Evolutionary conservation across 495 filamentous ascomycete genomes (phyloP).

Genomic region (Lasiosphaeria hispida): DNA sequence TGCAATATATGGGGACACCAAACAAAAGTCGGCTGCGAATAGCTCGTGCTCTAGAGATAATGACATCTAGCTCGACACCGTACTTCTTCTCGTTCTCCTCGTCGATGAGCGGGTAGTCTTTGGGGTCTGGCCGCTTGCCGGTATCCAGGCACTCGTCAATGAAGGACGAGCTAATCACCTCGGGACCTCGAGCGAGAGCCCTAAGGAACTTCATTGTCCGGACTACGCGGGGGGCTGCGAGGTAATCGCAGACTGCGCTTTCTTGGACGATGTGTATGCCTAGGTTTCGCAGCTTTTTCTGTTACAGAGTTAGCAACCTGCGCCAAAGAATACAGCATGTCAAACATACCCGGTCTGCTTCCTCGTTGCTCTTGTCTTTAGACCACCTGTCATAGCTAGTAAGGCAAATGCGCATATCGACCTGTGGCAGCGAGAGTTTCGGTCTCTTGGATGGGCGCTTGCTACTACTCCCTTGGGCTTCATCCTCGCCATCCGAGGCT

Average conservation of each 20-base stretch:
- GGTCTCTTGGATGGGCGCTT: slow-evolving; percentile 55
- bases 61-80: slow-evolving; percentile 62
- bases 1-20: slow-evolving; percentile 75
- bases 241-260: slow-evolving; percentile 70
- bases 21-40: slow-evolving; percentile 74
- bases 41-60: slow-evolving; percentile 63
- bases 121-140: slow-evolving; percentile 51
- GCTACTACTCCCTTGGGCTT: slow-evolving; percentile 43
- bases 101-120: slow-evolving; percentile 67
- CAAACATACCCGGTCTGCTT: slow-evolving; percentile 69
- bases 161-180: slow-evolving; percentile 73
- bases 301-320: slow-evolving; percentile 26
- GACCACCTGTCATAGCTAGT: slow-evolving; percentile 81
- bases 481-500: slow-evolving; percentile 46
- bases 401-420: slow-evolving; percentile 69
- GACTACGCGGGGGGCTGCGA: slow-evolving; percentile 81
- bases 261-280: slow-evolving; percentile 80
- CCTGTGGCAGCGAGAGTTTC: slow-evolving; percentile 56
- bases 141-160: slow-evolving; percentile 69
- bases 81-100: slow-evolving; percentile 65
- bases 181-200: slow-evolving; percentile 73
- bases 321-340: neutral
- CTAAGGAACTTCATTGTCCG: slow-evolving; percentile 91
- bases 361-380: slow-evolving; percentile 62
- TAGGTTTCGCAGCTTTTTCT: slow-evolving; percentile 79